These are phyloP conservation scores for Sphaerulina musiva DNA, from an alignment of 2,329 filamentous ascomycete species.

Conservation along the genomic window DNA sequence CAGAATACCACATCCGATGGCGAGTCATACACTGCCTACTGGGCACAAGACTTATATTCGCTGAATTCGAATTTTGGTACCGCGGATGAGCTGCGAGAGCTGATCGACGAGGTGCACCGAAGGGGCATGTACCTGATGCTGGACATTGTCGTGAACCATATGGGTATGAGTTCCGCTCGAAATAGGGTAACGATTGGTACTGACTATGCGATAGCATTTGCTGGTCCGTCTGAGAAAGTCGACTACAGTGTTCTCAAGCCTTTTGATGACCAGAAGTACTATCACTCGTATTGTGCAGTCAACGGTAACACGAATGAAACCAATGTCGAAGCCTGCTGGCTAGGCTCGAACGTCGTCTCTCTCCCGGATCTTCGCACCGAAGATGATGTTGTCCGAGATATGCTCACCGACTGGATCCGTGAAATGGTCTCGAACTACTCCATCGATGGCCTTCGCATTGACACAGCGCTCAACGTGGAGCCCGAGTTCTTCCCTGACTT, in stretches of 20 bases:
- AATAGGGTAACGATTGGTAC: neutral
- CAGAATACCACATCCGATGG: conserved; percentile 39
- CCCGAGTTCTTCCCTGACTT: conserved; percentile 35
- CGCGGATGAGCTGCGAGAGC: conserved; percentile 51
- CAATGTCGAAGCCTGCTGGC: conserved; percentile 44
- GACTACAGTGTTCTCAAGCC: conserved; percentile 50
- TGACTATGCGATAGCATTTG: conserved; percentile 33
- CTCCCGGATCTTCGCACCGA: conserved; percentile 46
- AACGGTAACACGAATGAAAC: conserved; percentile 45
- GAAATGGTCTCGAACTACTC: conserved; percentile 40
- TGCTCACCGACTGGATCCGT: conserved; percentile 39
- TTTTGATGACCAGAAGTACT: conserved; percentile 53
- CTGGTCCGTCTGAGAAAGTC: conserved; percentile 42
- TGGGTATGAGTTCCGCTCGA: conserved; percentile 14
- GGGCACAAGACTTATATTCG: conserved; percentile 47
- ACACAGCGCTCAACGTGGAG: conserved; percentile 36
- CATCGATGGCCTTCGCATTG: conserved; percentile 38
- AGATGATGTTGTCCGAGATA: conserved; percentile 36
- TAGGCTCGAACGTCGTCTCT: conserved; percentile 44
- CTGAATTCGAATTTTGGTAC: conserved; percentile 57
- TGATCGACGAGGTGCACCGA: conserved; percentile 51
- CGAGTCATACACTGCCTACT: conserved; percentile 46
- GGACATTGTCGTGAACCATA: conserved; percentile 54
- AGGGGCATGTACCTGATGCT: conserved; percentile 56
- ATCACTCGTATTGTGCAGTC: conserved; percentile 53